Base-by-base conservation (phyloP, 1,284 basidiomycete species). In the Leccinum angustisporum region DNA sequence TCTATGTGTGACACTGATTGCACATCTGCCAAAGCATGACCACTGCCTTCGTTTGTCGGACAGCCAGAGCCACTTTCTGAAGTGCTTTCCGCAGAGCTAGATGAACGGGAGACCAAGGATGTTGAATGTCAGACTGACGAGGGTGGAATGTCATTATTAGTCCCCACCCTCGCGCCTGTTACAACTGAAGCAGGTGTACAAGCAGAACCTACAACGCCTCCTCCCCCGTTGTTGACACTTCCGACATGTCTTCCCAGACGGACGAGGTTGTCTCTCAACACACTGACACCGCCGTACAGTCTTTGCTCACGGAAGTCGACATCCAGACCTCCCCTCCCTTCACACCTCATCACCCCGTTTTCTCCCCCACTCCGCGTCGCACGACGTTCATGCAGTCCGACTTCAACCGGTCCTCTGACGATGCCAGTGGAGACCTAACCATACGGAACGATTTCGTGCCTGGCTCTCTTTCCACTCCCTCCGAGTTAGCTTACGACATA, bases 81-180 rank as follows among this genome's bases (percentile, higher is more conserved):
- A 16, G 85, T 87, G 5, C 73, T 72, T 56, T 74, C 74, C 27
- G 80, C 83, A 34, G 89, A 90, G 70, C 78, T 90, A 55, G 83
- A 73, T 63, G 83, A 85, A 69, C 84, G 74, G 63, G 85, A 86
- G 71, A 85, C 82, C 40, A 79, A 76, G 13, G 88, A 92, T 59
- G 81, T 83, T 57, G 85, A 79, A 16, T 86, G 84, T 66, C 89
- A 90, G 77, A 88, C 84, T 1, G 85, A 83, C 58, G 67, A 69
- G 18, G 69, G 66, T 34, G 77, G 70, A 54, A 4, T 69, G 31
- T 66, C 60, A 36, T 33, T 76, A 16, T 5, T 73, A 1, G 73
- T 76, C 9, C 70, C 74, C 40, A 63, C 65, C 54, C 64, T 62
- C 25, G 70, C 80, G 33, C 73, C 74, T 18, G 66, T 71, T 21